Percentiles rank a stretch among this genome's conserved stretches.
phyloP scores from a whole-genome alignment of 345 rosid species.

The Eucalyptus marginata region DNA sequence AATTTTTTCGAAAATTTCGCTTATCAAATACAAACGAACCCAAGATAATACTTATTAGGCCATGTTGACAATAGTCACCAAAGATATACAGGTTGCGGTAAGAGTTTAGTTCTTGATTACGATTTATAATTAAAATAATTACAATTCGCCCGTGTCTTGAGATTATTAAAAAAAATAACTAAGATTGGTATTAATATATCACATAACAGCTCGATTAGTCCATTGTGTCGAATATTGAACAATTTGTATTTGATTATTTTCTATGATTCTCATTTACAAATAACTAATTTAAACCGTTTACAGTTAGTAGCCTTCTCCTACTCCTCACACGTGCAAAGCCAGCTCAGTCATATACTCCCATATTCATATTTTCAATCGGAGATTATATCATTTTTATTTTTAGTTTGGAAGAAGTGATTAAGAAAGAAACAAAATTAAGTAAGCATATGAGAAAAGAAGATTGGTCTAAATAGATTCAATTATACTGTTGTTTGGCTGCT shows the following conservation, averaged over 20 bases:
- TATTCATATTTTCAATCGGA: not conserved
- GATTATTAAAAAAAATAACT: not conserved
- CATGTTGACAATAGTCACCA: not conserved
- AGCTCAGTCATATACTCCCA: not conserved
- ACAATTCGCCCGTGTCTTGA: not conserved
- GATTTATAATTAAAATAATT: not conserved
- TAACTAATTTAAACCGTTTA: not conserved
- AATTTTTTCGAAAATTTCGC: not conserved
- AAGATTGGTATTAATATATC: not conserved
- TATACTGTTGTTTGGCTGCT: not conserved
- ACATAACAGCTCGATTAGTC: not conserved
- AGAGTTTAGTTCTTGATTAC: rapidly evolving
- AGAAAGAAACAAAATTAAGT: not conserved
- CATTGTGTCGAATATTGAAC: not conserved
- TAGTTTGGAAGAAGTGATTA: not conserved
- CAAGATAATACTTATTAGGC: too few relatives aligned
- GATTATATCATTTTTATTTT: not conserved
- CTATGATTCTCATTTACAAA: not conserved
- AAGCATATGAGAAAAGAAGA: not conserved
- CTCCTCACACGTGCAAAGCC: not conserved
- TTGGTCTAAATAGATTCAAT: not conserved
- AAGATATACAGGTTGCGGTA: not conserved
- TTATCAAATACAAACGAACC: not conserved
- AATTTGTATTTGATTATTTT: not conserved
- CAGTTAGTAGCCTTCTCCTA: not conserved